Base-by-base conservation (phyloP, 345 rosid genomes). In the Noccaea caerulescens region DNA sequence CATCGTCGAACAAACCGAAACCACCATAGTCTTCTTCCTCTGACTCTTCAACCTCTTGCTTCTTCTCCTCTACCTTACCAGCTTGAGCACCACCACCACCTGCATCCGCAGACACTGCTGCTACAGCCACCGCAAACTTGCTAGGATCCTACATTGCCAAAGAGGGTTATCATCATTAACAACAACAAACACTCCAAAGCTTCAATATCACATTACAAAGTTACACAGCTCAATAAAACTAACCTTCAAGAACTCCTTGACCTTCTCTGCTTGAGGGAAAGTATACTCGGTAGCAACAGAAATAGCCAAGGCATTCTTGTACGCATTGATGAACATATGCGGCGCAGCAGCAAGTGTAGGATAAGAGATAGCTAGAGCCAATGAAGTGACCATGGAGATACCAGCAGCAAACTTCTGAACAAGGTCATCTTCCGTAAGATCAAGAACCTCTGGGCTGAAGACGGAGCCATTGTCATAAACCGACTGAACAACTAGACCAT, bases 331-430 rank as follows among this genome's bases (percentile, higher is more conserved):
- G 77, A 92, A 84, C 98, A 92, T 89, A 61, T 89, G 92, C 0
- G 96, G 93, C 1, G 88, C 93, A 33, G 96, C 98, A 42, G 96
- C 93, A 27, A 89, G 73, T 5, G 93, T 89, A 6, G 98, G 98
- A 80, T 83, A 92, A 10, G 96, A 87, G 71, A 85, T 52, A 34
- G 96, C 92, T 14, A 92, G 72, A 3, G 98, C 79, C 76, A 89
- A 44, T 2, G 98, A 72, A 5, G 96, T 77, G 65, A 89, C 86
- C 93, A 89, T 89, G 14, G 96, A 84, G 53, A 92, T 81, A 77
- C 96, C 88, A 27, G 63, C 3, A 11, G 96, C 94, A 69, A 92
- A 92, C 83, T 86, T 92, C 73, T 20, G 86, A 13, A 87, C 9
- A 4, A 89, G 89, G 77, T 87, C 93, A 69, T 87, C 98, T 36